Conservation (phyloP, 805 yeast genomes). For the Candida alai region DNA sequence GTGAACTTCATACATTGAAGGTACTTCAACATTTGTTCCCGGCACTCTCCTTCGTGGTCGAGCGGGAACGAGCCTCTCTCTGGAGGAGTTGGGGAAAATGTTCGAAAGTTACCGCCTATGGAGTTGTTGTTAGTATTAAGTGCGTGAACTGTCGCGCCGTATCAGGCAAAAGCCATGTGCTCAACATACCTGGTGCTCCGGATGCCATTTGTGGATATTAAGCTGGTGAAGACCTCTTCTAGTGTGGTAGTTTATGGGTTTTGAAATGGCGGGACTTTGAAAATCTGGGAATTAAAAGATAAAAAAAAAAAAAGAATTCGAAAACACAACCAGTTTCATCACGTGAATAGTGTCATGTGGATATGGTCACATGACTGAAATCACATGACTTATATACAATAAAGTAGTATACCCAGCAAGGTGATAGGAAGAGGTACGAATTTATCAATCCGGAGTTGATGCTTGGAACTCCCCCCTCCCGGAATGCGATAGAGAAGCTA, state of each 20-base stretch:
- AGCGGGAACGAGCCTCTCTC: constrained; percentile 95
- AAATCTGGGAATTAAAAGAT: too few relatives aligned
- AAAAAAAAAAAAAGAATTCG: too few relatives aligned
- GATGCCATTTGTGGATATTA: constrained; percentile 25
- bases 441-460: too few relatives aligned
- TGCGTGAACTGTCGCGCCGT: neutral
- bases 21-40: constrained; percentile 68
- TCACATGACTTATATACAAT: too few relatives aligned
- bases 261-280: constrained; percentile 2
- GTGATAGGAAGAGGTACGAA: too few relatives aligned
- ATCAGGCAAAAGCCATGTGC: neutral
- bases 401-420: too few relatives aligned
- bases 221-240: neutral
- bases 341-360: constrained; percentile 1
- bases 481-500: too few relatives aligned
- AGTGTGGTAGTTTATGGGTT: constrained; percentile 3
- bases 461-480: too few relatives aligned
- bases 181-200: constrained; percentile 34
- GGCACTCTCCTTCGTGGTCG: constrained; percentile 85
- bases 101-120: constrained; percentile 24
- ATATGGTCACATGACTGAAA: too few relatives aligned
- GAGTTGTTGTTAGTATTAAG: constrained; percentile 7
- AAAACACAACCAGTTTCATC: neutral
- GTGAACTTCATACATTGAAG: constrained; percentile 75
- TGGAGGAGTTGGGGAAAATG: constrained; percentile 84